Conservation (phyloP, 179 eudicot species). For the Beta macrorhiza region DNA sequence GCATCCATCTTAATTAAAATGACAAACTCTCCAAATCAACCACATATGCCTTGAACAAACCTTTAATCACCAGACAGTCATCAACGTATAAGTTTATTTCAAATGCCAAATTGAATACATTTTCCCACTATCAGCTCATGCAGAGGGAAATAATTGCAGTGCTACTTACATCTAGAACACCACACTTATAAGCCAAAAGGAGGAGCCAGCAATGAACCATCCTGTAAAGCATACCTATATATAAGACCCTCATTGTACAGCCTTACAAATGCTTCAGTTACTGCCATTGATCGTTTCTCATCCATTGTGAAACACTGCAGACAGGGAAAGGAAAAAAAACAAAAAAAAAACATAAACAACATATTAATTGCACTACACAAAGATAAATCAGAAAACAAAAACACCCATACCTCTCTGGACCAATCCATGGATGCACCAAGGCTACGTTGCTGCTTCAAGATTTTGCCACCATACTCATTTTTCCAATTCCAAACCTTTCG, state of each 20-base stretch:
- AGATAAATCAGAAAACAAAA: not conserved
- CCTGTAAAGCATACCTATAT: conserved; percentile 58
- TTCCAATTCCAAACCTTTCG: conserved; percentile 94
- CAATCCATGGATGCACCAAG: conserved; percentile 95
- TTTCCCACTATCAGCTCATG: not conserved
- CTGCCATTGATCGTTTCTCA: conserved; percentile 85
- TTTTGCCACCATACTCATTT: conserved; percentile 85
- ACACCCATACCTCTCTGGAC: conserved; percentile 77
- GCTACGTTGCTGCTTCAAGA: conserved; percentile 68
- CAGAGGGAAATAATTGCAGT: not conserved
- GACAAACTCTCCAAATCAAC: not conserved
- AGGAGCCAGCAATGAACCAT: not conserved
- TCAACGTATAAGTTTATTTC: not conserved
- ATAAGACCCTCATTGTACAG: conserved; percentile 83
- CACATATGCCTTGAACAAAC: not conserved
- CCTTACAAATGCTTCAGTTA: conserved; percentile 89
- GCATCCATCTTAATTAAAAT: not conserved
- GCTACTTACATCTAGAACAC: not conserved
- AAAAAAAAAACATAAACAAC: conserved; percentile 5
- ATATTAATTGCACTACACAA: not conserved
- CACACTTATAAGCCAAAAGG: not conserved
- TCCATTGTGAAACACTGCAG: conserved; percentile 95
- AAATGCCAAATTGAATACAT: not conserved
- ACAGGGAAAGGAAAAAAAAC: conserved; percentile 5
- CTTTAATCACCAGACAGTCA: not conserved